These are phyloP conservation scores for Eucalyptus decipiens DNA, from an alignment of 345 rosid genomes.

Conservation along the genomic window DNA sequence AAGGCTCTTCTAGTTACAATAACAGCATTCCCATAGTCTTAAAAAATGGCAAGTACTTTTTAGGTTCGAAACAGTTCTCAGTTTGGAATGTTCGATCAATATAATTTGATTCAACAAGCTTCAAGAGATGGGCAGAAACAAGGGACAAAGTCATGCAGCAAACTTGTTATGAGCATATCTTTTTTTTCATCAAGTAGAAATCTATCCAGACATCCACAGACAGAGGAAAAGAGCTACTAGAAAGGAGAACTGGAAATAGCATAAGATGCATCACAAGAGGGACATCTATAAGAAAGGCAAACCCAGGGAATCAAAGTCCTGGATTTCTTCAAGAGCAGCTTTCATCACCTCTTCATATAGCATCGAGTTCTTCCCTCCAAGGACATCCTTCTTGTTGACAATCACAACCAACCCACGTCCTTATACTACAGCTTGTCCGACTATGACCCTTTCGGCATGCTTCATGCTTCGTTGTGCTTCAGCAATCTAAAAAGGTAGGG, in stretches of 20 bases:
- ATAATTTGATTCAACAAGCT: not conserved
- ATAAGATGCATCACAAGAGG: not conserved
- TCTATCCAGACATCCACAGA: not conserved
- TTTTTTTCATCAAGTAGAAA: not conserved
- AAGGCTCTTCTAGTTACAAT: not conserved
- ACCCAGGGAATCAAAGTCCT: conserved; percentile 91
- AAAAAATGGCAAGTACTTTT: not conserved
- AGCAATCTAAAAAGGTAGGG: too few species aligned
- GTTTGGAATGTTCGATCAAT: not conserved
- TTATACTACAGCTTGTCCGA: too few species aligned
- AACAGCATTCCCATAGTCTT: not conserved
- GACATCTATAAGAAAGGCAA: not conserved
- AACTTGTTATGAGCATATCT: too few species aligned
- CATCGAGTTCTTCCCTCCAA: conserved; percentile 4
- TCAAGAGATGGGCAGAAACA: not conserved
- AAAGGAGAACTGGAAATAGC: not conserved
- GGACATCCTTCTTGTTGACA: too few species aligned
- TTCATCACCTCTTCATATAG: conserved; percentile 60
- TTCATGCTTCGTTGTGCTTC: too few species aligned
- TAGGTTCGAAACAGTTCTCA: not conserved
- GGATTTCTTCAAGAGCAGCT: conserved; percentile 88
- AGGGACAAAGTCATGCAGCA: not conserved
- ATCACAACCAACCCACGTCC: too few species aligned
- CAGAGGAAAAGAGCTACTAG: not conserved
- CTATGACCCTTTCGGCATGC: too few species aligned